Percentiles rank a stretch among this genome's conserved stretches.
phyloP scores from a whole-genome alignment of 257 asterid species.

The Solanum lignicaule region DNA sequence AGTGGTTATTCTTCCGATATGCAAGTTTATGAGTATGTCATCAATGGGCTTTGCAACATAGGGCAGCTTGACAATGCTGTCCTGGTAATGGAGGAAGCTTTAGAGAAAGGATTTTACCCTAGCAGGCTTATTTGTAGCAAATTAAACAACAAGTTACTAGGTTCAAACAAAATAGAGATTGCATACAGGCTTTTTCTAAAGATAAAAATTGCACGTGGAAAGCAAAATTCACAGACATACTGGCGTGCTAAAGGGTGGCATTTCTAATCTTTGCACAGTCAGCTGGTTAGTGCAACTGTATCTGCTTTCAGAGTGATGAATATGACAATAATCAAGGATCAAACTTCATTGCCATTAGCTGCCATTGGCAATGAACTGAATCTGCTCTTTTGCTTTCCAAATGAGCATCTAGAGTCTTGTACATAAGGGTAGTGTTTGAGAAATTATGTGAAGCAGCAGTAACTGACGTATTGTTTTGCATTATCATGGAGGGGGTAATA shows the following conservation, averaged over 20 bases:
- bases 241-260: slow-evolving; percentile 98
- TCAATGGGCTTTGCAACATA: slow-evolving; percentile 69
- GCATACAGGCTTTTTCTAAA: slow-evolving; percentile 69
- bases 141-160: slow-evolving; percentile 58
- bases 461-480: neutral
- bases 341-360: neutral
- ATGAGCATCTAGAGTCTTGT: neutral
- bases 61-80: slow-evolving; percentile 76
- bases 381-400: neutral
- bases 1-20: slow-evolving; percentile 66
- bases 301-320: neutral
- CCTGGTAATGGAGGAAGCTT: slow-evolving; percentile 61
- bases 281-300: neutral
- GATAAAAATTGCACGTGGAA: slow-evolving; percentile 51
- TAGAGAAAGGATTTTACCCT: slow-evolving; percentile 58
- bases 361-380: neutral
- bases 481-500: neutral
- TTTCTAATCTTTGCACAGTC: slow-evolving; percentile 19
- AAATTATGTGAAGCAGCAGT: neutral
- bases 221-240: slow-evolving; percentile 57
- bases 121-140: slow-evolving; percentile 69
- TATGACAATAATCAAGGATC: neutral
- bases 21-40: slow-evolving; percentile 63
- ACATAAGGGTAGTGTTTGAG: neutral
- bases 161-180: slow-evolving; percentile 51